These are phyloP conservation scores for Extremus antarcticus DNA, from an alignment of 495 filamentous ascomycete species.

Conservation along the genomic window DNA sequence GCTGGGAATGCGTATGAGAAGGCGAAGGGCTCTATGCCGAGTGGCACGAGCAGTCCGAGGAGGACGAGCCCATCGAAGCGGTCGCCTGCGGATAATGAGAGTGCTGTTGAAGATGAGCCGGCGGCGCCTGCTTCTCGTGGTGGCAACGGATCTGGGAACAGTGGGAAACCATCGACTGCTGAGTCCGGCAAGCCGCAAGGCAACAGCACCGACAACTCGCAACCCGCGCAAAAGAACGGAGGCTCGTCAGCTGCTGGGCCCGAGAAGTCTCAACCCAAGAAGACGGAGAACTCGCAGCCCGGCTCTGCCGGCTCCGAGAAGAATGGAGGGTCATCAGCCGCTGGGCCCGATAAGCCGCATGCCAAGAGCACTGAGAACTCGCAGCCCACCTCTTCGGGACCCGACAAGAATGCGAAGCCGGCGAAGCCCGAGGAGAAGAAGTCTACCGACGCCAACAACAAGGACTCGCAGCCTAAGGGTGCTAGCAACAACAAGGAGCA, in stretches of 20 bases:
- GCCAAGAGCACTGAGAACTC: neutral
- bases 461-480: neutral
- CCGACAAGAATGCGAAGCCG: neutral
- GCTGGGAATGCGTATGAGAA: constrained; percentile 4
- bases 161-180: too few relatives aligned
- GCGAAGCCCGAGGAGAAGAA: neutral
- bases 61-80: neutral
- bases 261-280: constrained; percentile 4
- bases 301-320: neutral
- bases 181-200: too few relatives aligned
- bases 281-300: neutral
- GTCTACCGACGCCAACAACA: neutral
- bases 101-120: neutral
- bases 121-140: neutral
- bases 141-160: neutral
- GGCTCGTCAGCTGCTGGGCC: constrained; percentile 1
- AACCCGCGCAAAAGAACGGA: neutral
- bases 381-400: neutral
- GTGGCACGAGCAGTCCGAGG: neutral
- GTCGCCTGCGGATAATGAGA: neutral
- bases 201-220: neutral
- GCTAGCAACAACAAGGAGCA: neutral
- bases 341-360: neutral
- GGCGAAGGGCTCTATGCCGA: neutral
- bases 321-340: neutral